Evolutionary conservation across 2,329 filamentous ascomycete genomes (phyloP).

Genomic region (Fusarium tjaetaba): DNA sequence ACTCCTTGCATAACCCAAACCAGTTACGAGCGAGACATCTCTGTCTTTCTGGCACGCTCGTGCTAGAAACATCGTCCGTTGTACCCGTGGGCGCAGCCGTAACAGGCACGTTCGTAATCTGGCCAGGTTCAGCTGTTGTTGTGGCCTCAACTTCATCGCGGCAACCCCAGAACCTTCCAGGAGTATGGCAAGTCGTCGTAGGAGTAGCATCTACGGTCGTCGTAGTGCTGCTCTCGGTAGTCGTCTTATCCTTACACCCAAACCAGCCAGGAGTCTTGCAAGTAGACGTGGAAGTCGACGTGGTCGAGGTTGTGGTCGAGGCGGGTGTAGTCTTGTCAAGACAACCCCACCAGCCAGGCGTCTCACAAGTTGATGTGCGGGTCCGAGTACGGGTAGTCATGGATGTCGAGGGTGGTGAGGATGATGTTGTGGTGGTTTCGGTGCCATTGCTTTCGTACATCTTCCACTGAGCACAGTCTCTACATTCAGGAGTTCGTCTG

Average conservation of each 20-base stretch:
- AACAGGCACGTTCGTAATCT: conserved; percentile 41
- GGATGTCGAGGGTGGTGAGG: conserved; percentile 56
- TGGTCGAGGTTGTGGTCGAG: conserved; percentile 52
- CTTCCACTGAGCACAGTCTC: conserved; percentile 93
- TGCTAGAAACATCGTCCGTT: conserved; percentile 40
- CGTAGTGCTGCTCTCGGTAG: conserved; percentile 43
- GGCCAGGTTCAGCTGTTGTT: conserved; percentile 48
- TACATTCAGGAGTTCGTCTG: conserved; percentile 78
- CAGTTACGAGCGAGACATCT: conserved; percentile 53
- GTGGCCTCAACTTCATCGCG: conserved; percentile 53
- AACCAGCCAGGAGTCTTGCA: conserved; percentile 74
- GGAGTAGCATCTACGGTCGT: conserved; percentile 48
- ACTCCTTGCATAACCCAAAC: conserved; percentile 55
- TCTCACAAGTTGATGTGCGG: conserved; percentile 86
- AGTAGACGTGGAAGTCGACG: conserved; percentile 62
- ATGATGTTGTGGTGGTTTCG: conserved; percentile 74
- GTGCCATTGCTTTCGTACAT: conserved; percentile 94
- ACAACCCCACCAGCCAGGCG: conserved; percentile 92
- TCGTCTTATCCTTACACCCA: conserved; percentile 65
- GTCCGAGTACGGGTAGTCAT: conserved; percentile 75
- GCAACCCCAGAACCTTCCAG: conserved; percentile 68
- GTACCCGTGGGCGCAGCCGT: conserved; percentile 47
- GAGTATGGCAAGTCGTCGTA: conserved; percentile 57
- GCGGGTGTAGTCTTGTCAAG: conserved; percentile 71
- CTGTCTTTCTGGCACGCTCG: conserved; percentile 40